Evolutionary conservation across 192 early-diverging fungal genomes (phyloP).

Genomic region (Spizellomyces punctatus): DNA sequence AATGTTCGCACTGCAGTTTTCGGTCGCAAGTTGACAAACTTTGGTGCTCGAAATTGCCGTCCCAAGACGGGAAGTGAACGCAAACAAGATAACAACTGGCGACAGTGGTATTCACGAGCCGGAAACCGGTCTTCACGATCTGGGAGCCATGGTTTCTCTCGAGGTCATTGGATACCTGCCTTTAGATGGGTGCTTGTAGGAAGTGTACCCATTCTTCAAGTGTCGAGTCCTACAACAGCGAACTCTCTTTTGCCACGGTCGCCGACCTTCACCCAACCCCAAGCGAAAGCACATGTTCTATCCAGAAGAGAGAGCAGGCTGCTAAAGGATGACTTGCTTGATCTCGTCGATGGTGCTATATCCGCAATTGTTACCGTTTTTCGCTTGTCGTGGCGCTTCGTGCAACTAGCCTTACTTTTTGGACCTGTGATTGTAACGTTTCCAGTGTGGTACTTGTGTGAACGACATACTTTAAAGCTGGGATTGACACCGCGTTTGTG

Average conservation of each 20-base stretch:
- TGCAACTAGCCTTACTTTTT: conserved; percentile 30
- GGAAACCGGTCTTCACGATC: too few relatives aligned
- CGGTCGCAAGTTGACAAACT: too few relatives aligned
- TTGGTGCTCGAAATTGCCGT: too few relatives aligned
- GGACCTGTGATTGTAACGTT: conserved; percentile 33
- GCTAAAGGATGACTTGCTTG: background rate
- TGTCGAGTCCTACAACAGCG: background rate
- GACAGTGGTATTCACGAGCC: too few relatives aligned
- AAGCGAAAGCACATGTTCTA: background rate
- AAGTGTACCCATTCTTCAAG: conserved; percentile 11
- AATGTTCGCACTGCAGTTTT: too few relatives aligned
- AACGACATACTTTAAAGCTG: conserved; percentile 1
- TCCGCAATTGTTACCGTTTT: conserved; percentile 6
- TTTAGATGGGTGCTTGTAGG: conserved; percentile 9
- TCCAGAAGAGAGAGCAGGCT: background rate
- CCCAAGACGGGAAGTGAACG: too few relatives aligned
- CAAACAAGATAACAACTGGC: too few relatives aligned
- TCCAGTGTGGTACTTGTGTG: conserved; percentile 30
- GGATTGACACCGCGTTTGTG: conserved; percentile 51
- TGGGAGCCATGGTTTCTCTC: too few relatives aligned
- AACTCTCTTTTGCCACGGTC: background rate
- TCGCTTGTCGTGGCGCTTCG: conserved; percentile 15
- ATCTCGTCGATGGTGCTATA: background rate
- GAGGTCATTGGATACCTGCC: background rate
- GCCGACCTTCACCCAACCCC: background rate